Evolutionary conservation across 2,329 filamentous ascomycete genomes (phyloP), one percentile per base, ranked within the genome.

Genomic region (Escovopsis sp.): DNA sequence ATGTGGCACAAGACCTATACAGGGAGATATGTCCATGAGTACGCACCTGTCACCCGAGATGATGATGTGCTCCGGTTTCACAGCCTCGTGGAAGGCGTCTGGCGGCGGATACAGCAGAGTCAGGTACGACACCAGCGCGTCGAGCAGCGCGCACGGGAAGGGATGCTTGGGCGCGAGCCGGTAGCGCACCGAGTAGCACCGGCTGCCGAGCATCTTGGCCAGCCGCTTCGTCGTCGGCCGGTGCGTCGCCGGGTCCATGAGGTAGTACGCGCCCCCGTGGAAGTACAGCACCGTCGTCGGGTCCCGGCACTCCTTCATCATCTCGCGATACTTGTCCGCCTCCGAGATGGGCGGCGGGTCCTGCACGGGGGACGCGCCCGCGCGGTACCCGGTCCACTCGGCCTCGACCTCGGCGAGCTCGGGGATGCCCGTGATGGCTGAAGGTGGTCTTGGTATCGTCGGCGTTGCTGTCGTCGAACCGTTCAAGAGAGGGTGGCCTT

Each of bases 321-420:
- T 62, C 43, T 70, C 68, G 39, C 61, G 62, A 53, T 82, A 89
- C 55, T 79, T 80, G 43, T 79, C 70, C 43, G 64, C 61, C 55
- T 87, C 80, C 3, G 72, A 68, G 28, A 82, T 64, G 2, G 61
- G 53, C 1, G 77, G 77, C 47, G 75, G 64, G 4, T 59, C 55
- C 15, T 73, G 67, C 3, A 72, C 62, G 18, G 62, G 55, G 3
- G 62, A 60, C 4, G 70, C 82, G 33, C 56, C 65, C 1, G 70
- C 65, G 23, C 83, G 68, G 58, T 81, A 81, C 0, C 82, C 81
- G 4, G 80, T 83, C 84, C 83, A 88, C 57, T 89, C 83, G 23
- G 75, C 81, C 56, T 85, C 74, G 5, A 85, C 68, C 15, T 73
- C 62, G 2, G 62, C 57, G 1, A 77, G 55, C 0, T 70, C 69